These are phyloP conservation scores for Panaeolus papilionaceus DNA, from an alignment of 768 basidiomycete genomes.

Conservation along the genomic window DNA sequence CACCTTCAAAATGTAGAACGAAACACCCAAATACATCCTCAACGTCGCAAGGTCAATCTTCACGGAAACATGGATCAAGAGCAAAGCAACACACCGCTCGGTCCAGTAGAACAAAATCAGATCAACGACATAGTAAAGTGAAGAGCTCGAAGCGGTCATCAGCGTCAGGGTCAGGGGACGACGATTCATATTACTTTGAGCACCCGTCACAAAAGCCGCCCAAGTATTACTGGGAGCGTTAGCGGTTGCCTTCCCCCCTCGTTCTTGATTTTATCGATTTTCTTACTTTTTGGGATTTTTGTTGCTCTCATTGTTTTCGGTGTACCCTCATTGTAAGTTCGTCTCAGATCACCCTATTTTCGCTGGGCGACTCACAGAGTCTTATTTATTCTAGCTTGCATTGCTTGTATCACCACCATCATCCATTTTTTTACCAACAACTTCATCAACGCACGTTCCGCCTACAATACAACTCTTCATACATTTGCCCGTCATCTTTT, in stretches of 20 bases:
- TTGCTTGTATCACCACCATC: conserved; percentile 6
- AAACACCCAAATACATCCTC: conserved; percentile 4
- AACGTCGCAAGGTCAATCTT: neutral
- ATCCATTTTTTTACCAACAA: neutral
- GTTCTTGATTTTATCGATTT: neutral
- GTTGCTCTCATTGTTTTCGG: conserved; percentile 8
- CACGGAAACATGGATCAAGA: conserved; percentile 7
- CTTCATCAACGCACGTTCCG: neutral
- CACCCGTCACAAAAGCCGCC: conserved; percentile 35
- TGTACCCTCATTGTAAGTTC: neutral
- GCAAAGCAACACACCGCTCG: neutral
- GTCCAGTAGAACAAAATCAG: neutral
- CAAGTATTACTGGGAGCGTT: conserved; percentile 39
- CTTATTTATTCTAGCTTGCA: neutral
- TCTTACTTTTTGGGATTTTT: neutral
- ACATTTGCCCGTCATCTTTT: neutral
- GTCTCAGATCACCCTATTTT: neutral
- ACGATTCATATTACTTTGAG: conserved; percentile 33
- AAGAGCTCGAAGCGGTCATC: conserved; percentile 21
- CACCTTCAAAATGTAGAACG: neutral
- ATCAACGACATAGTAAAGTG: conserved; percentile 4
- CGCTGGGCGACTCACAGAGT: neutral
- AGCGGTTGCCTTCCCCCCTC: conserved; percentile 38
- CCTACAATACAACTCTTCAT: neutral
- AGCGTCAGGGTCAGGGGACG: conserved; percentile 18